Percentiles rank a stretch among this genome's conserved stretches.
Evolutionary conservation across 441 rosid genomes (phyloP).

Genomic region (Gossypium laxum): DNA sequence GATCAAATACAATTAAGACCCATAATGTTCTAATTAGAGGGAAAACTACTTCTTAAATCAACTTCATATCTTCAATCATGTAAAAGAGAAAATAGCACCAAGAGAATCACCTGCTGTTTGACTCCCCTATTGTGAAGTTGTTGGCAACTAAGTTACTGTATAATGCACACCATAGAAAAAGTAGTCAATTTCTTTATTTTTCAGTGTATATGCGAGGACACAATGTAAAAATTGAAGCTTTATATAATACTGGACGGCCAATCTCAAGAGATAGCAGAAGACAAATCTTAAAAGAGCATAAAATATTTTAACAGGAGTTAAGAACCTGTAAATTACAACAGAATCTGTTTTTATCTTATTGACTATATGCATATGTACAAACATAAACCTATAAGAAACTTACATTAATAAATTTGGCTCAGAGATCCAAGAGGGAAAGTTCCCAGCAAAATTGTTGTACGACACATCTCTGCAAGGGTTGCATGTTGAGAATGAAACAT

Average conservation of each 20-base stretch:
- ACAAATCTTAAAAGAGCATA: not conserved
- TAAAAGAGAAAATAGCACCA: constrained; percentile 6
- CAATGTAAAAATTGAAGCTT: not conserved
- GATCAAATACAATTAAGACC: not conserved
- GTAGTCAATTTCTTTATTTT: constrained; percentile 9
- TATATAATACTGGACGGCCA: not conserved
- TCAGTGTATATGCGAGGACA: not conserved
- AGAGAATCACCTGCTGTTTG: constrained; percentile 41
- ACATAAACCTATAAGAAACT: constrained; percentile 14
- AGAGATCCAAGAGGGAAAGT: constrained; percentile 53
- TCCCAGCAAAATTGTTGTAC: constrained; percentile 53
- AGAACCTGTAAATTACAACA: not conserved
- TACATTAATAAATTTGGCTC: constrained; percentile 36
- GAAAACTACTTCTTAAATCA: not conserved
- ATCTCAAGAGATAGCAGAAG: constrained; percentile 6
- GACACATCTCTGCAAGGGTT: constrained; percentile 55
- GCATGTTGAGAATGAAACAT: not conserved
- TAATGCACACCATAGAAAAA: not conserved
- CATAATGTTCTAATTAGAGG: not conserved
- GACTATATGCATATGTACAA: not conserved
- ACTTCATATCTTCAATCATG: not conserved
- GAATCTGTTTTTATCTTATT: not conserved
- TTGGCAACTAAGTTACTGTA: constrained; percentile 66
- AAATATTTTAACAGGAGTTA: not conserved
- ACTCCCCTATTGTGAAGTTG: constrained; percentile 37